Conservation (phyloP, 2,329 filamentous ascomycete genomes). For the Teratosphaeria viscida region DNA sequence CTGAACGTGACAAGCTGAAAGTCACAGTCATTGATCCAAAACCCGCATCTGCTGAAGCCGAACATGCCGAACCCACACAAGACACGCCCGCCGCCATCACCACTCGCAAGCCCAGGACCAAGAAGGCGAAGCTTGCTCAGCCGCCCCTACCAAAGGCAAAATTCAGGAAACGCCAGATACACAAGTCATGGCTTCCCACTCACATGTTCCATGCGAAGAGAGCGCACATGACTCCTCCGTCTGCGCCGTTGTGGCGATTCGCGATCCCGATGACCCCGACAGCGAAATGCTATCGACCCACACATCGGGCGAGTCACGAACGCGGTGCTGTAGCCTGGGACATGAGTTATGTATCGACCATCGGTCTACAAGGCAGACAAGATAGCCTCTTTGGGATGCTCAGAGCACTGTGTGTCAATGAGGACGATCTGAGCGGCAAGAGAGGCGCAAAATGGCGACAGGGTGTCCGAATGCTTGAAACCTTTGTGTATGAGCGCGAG, state of each 20-base stretch:
- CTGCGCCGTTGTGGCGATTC: conserved; percentile 79
- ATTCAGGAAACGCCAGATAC: conserved; percentile 73
- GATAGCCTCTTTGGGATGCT: conserved; percentile 57
- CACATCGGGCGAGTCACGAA: conserved; percentile 66
- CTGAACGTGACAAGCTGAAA: conserved; percentile 28
- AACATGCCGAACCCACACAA: background rate
- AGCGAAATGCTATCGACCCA: conserved; percentile 79
- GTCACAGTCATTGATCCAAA: conserved; percentile 7
- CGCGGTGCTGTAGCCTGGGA: conserved; percentile 83
- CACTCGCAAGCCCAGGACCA: conserved; percentile 51
- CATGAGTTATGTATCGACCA: conserved; percentile 84
- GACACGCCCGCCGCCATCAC: conserved; percentile 8
- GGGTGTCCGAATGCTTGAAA: conserved; percentile 47
- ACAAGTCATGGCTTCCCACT: conserved; percentile 91
- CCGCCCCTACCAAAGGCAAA: conserved; percentile 52
- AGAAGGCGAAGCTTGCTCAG: conserved; percentile 58
- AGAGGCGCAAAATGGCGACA: conserved; percentile 61
- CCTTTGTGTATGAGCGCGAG: conserved; percentile 49
- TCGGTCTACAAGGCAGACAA: conserved; percentile 60
- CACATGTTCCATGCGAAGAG: conserved; percentile 91
- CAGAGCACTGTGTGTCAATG: conserved; percentile 50
- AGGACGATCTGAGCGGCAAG: conserved; percentile 45
- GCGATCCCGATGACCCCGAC: conserved; percentile 75
- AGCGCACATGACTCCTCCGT: conserved; percentile 73
- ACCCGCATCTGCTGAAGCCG: conserved; percentile 5